Evolutionary conservation across 2,329 filamentous ascomycete species (phyloP), one percentile per base, ranked within the genome.

Genomic region (Alternaria burnsii): DNA sequence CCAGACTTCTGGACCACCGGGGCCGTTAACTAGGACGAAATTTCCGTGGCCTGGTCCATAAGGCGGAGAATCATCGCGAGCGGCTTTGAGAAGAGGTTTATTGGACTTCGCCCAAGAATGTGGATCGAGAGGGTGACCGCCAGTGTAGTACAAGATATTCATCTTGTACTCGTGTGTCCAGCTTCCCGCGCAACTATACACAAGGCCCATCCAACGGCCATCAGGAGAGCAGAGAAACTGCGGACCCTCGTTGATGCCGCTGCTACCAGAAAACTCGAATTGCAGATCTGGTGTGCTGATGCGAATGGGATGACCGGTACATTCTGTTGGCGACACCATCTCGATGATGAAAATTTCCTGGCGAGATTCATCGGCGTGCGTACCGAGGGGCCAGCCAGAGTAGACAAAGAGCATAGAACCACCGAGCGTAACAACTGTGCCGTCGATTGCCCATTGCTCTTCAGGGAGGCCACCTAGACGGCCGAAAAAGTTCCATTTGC

Each of bases 151-250:
- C 22, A 83, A 67, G 0, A 80, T 76, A n/a, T 78, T 79, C 79
- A 83, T 82, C 63, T 83, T 83, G 70, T 83, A 83, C 57, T 83
- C 77, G 47, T 78, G 77, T 1, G 82, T 83, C 82, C 82, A 83
- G 61, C 72, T 78, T 1, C 80, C 82, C 0, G 80, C 79, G 61
- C 81, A 83, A 5, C 76, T 80, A 59, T 82, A 83, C n/a, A 78
- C 81, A n/a, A 83, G 63, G 2, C 82, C 82, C 14, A 65, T 69
- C 81, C 81, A 83, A 1, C 68, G 58, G 0, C 71, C 72, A 53
- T 80, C 75, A 0, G 77, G 78, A 1, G 70, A 71, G 47, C 66
- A 70, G 2, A 82, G 62, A 28, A 75, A 74, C 59, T 82, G 79
- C 18, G 80, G 80, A 0, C 80, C 82, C 62, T 83, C 82, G 61